Evolutionary conservation across 2,329 filamentous ascomycete genomes (phyloP), one percentile per base, ranked within the genome.

Genomic region (Dendrostoma leiphaemia): DNA sequence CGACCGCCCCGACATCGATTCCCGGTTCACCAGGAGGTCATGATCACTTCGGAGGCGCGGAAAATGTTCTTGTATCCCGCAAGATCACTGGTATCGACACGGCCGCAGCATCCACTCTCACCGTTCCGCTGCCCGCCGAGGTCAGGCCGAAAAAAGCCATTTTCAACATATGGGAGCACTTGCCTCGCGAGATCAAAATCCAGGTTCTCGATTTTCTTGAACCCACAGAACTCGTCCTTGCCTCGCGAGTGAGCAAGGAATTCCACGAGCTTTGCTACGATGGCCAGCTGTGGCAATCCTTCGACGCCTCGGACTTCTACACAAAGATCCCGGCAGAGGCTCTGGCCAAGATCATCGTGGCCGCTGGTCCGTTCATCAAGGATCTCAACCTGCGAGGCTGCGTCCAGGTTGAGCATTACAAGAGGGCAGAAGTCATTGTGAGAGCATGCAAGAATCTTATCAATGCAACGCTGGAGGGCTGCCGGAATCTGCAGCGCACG

Each of bases 331-430:
- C 93, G 0, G 89, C 89, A 21, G 85, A 90, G 59, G 89, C 90
- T 1, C 74, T 99, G 45, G 84, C 91, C 53, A 91, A 88, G 64
- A 91, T 97, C 58, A 91, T 97, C 65, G 83, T 85, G 1, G 80
- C 85, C 3, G 91, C 91, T 1, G 94, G 93, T 0, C 90, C 93
- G 0, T 99, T 97, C 63, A 85, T 97, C 51, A 89, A 89, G 62
- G 85, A 96, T 63, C 78, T 99, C 51, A 97, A 97, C 64, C 79
- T 99, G 3, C 79, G 93, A 62, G 94, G 94, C 24, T 99, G 93
- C 67, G 82, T 96, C 31, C 94, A 97, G 68, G 80, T 97, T 48
- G 82, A 90, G 60, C 88, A 95, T 64, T 87, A 88, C 64, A 92
- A 91, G 79, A 80, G 83, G 41, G 82, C 85, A 15, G 85, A 91